Base-by-base conservation (phyloP, 306 rosid species). In the Cyclanthera cordifolia region DNA sequence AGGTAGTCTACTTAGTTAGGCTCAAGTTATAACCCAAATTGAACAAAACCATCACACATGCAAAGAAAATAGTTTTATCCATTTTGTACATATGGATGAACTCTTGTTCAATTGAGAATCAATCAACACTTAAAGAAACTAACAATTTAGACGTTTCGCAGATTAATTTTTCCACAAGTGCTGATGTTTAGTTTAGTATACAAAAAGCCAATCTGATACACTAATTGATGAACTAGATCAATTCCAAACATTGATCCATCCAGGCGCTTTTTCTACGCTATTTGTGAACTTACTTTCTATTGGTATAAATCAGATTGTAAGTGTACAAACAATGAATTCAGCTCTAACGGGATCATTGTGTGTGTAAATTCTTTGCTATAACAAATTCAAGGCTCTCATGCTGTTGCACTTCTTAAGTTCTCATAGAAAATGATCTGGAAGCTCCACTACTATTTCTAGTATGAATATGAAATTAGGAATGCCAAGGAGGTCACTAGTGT, bases 361-460 rank as follows among this genome's bases (percentile, higher is more conserved):
- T 14, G 61, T 25, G 20, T 56, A 25, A 9, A 56, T 2, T 56
- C 3, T 54, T 27, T 27, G 37, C 61, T 14, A 20, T 28, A 56
- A 25, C 28, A 24, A 12, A 24, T 24, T 12, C 37, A 17, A 54
- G 2, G 6, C 17, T 54, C 60, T 24, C 17, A 54, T 54, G 34
- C n/a, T 23, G 14, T 54, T 54, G 32, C 39, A 56, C 19, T 53
- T 53, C 5, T 21, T 53, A 17, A 8, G 9, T n/a, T n/a, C n/a
- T n/a, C n/a, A n/a, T n/a, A n/a, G n/a, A n/a, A n/a, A n/a, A n/a
- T n/a, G n/a, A n/a, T 12, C 60, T 8, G 17, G 60, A 16, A 54
- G 34, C 30, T 54, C 32, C 37, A 56, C 63, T 56, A 56, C 11
- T 56, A 56, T 27, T 56, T 56, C 61, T 27, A 56, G 63, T 41